Evolutionary conservation across 805 yeast species (phyloP), one percentile per base, ranked within the genome.

Genomic region (Metschnikowia similis): DNA sequence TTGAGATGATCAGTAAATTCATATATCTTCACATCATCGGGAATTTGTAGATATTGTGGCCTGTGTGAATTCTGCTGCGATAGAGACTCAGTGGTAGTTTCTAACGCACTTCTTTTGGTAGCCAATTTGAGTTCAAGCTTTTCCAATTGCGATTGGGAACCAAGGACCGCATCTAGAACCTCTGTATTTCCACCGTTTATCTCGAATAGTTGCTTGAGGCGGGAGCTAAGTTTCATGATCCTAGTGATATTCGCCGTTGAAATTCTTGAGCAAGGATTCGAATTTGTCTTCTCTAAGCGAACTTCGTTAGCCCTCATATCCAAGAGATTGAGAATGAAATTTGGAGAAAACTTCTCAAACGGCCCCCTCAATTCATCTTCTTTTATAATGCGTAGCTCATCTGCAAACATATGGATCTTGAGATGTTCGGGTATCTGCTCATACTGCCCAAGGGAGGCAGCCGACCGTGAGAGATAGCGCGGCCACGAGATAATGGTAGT

Each of bases 381-480:
- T 16, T 52, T 45, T 9, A 59, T 28, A 5, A 50, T 49, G 26
- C 48, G 47, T 31, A 59, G 37, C 37, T 59, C 63, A 6, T 47
- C 41, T 6, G 47, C 29, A 27, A 58, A 57, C 49, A 58, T 55
- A 31, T 60, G 64, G 41, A 60, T 47, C 39, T 51, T 50, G 21
- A 62, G 56, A 28, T 59, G 47, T 4, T 61, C 64, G 1, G 65
- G 65, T 35, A 60, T 55, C 46, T 62, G 62, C 37, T 41, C 30
- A 26, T 41, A 41, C 8, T 41, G 45, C 8, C n/a, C 26, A 29
- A 29, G 42, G 21, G 42, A 28, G n/a, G n/a, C n/a, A 13, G 6
- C 14, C 10, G 42, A 28, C 17, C 11, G 10, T 16, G 44, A 41
- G 17, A 11, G 16, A 21, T 30, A 17, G 28, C 16, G 28, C 11